These are phyloP conservation scores for Teratosphaeria pseudoeucalypti DNA, from an alignment of 2,329 filamentous ascomycete species.

Conservation along the genomic window DNA sequence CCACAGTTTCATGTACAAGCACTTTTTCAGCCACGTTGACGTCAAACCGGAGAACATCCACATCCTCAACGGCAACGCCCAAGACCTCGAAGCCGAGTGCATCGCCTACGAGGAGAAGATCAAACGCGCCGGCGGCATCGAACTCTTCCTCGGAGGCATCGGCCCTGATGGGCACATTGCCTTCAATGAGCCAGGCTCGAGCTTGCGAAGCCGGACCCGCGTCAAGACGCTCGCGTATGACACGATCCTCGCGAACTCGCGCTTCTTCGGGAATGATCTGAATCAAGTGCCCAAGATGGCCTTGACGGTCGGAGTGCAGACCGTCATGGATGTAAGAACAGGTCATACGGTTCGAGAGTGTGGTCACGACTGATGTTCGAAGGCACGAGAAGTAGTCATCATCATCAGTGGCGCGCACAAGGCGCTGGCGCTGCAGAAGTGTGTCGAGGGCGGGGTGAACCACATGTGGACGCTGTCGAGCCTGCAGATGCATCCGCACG, in stretches of 20 bases:
- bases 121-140: conserved; percentile 63
- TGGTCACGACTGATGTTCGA: background rate
- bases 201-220: conserved; percentile 63
- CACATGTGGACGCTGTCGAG: conserved; percentile 86
- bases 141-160: conserved; percentile 76
- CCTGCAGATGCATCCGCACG: conserved; percentile 69
- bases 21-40: conserved; percentile 81
- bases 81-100: conserved; percentile 66
- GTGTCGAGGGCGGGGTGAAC: conserved; percentile 71
- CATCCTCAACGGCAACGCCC: conserved; percentile 71
- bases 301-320: conserved; percentile 74
- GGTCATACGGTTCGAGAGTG: background rate
- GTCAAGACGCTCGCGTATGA: conserved; percentile 83
- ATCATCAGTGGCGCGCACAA: conserved; percentile 77
- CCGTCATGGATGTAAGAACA: conserved; percentile 56
- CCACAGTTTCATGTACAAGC: conserved; percentile 87
- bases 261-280: conserved; percentile 71
- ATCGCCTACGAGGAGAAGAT: conserved; percentile 72
- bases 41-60: conserved; percentile 73
- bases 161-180: conserved; percentile 81
- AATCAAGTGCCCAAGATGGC: conserved; percentile 69
- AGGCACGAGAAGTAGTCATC: conserved; percentile 67
- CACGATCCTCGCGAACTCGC: conserved; percentile 74
- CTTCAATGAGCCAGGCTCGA: conserved; percentile 82
- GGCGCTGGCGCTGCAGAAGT: conserved; percentile 65